phyloP scores from a whole-genome alignment of 768 basidiomycete species.

The Macrolepiota fuliginosa region DNA sequence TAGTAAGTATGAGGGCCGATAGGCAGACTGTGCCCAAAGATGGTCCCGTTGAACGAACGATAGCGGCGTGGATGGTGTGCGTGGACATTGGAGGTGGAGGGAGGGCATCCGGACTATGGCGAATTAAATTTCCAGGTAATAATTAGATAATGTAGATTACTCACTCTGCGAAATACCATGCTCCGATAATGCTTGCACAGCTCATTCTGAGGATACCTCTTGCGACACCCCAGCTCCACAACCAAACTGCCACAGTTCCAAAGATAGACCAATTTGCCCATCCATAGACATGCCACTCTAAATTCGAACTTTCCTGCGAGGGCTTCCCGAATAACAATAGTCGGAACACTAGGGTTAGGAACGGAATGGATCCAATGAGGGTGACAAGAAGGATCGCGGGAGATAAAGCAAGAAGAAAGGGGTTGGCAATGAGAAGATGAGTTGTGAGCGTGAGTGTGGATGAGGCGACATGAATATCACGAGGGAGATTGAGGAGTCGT shows the following conservation, averaged over 20 bases:
- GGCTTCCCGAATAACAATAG: constrained; percentile 61
- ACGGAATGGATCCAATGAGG: constrained; percentile 74
- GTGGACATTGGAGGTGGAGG: constrained; percentile 56
- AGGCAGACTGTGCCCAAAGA: constrained; percentile 80
- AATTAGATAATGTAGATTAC: constrained; percentile 19
- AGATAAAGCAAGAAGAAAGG: constrained; percentile 73
- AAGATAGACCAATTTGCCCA: constrained; percentile 43
- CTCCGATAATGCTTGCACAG: constrained; percentile 80
- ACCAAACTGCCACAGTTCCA: constrained; percentile 59
- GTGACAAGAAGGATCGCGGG: constrained; percentile 66
- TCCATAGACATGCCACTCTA: constrained; percentile 40
- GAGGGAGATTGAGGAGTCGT: constrained; percentile 68
- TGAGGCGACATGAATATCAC: constrained; percentile 66
- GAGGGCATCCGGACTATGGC: constrained; percentile 29
- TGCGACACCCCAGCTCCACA: constrained; percentile 79
- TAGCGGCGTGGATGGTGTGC: constrained; percentile 72
- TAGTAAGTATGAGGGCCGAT: constrained; percentile 72
- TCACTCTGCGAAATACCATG: constrained; percentile 81
- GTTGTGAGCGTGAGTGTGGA: constrained; percentile 59
- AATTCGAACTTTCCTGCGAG: constrained; percentile 20
- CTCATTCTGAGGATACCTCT: constrained; percentile 76
- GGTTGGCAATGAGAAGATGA: constrained; percentile 65
- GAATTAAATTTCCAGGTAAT: neutral
- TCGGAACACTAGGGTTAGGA: constrained; percentile 75
- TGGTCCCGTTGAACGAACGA: constrained; percentile 76